Evolutionary conservation across 139 green algal species (phyloP), one percentile per base, ranked within the genome.

Genomic region (Volvox reticuliferus): DNA sequence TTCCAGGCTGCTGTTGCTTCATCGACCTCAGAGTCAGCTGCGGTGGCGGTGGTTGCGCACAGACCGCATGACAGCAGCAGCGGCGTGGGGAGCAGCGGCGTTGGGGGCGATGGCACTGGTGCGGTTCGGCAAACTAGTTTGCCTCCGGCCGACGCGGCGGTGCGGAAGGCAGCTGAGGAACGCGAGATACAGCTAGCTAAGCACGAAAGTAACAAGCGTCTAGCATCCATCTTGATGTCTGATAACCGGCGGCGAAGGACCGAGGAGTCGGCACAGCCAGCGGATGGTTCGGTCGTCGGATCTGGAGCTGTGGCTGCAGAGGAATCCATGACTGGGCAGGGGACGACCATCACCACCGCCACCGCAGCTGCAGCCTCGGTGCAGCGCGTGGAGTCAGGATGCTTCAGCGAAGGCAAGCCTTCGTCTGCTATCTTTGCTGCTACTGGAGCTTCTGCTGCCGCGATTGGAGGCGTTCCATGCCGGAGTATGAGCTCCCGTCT

Each of bases 191-290:
- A 22, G 18, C 32, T 28, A 0, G 85, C 68, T n/a, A 89, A 89
- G 85, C 68, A 89, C 37, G 37, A 55, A 44, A 80, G 63, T 50
- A 89, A 89, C 69, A 35, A 30, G 68, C 65, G 33, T 0, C 86
- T 90, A 0, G 86, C 86, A 0, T 37, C 18, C 50, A 90, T 90
- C 73, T 55, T 90, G 21, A 30, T 79, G 71, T 73, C 65, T 5
- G 65, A 24, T 16, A 73, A 28, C 21, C 65, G 21, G 21, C 65
- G 65, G 21, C 21, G 65, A 2, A 28, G 21, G 12, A 24, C 2
- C 9, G 65, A 73, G 21, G 24, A 73, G 65, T 24, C 21, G 21
- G 65, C 21, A 9, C 21, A 73, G 65, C 21, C 65, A 28, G 65
- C 21, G 65, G 65, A 24, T 28, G 65, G 2, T 73, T 24, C 65